A percentile compares a stretch with the other conserved stretches of the same genome.
These are phyloP conservation scores for Tetracentron sinense DNA, from an alignment of 164 flowering plant genomes.

Conservation along the genomic window DNA sequence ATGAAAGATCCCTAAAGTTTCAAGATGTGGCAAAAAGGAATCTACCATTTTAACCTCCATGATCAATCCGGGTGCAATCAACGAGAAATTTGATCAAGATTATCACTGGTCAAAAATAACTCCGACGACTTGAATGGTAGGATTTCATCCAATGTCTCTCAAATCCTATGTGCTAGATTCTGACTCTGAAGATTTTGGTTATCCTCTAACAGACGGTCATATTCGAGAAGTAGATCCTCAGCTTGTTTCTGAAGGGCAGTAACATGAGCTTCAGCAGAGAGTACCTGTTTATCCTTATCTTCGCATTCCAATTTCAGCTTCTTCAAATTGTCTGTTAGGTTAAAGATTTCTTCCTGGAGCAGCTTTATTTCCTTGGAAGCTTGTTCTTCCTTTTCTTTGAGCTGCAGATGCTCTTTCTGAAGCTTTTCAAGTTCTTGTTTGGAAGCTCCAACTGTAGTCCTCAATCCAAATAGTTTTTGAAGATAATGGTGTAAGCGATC, in stretches of 20 bases:
- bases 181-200: conserved; percentile 84
- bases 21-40: no score
- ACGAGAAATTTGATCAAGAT: background rate
- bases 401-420: conserved; percentile 43
- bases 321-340: conserved; percentile 46
- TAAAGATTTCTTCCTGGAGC: conserved; percentile 51
- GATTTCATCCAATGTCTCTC: conserved; percentile 12
- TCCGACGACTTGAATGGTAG: background rate
- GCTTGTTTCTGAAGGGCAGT: conserved; percentile 85
- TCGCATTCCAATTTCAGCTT: conserved; percentile 58
- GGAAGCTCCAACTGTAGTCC: conserved; percentile 41
- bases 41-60: background rate
- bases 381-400: conserved; percentile 69
- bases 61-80: background rate
- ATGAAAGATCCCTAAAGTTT: no score
- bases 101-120: background rate
- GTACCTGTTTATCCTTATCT: conserved; percentile 62
- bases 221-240: conserved; percentile 85
- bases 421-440: conserved; percentile 65
- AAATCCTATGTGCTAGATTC: conserved; percentile 34
- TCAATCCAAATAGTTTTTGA: conserved; percentile 45
- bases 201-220: conserved; percentile 81
- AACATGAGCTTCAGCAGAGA: conserved; percentile 75
- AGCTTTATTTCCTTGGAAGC: conserved; percentile 44
- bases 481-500: conserved; percentile 85